These are phyloP conservation scores for Phytopythium chamaehyphon DNA, from an alignment of 352 stramenopile species.

Conservation along the genomic window DNA sequence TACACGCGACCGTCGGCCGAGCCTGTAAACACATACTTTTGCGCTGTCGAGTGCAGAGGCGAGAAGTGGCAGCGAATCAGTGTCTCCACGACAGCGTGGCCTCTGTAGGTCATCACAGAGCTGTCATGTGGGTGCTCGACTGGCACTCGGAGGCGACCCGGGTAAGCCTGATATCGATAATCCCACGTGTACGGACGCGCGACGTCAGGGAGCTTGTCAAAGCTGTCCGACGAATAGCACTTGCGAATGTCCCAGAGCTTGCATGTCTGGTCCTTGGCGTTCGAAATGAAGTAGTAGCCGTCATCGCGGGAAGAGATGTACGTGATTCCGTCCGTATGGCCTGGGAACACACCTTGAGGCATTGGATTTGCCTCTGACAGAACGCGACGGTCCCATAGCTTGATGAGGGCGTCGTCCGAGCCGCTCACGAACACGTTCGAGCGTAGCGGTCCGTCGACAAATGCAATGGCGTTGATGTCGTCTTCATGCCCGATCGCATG, in stretches of 20 bases:
- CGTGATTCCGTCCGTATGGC: slow-evolving; percentile 80
- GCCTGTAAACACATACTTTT: slow-evolving; percentile 85
- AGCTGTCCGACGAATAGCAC: slow-evolving; percentile 47
- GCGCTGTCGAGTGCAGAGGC: slow-evolving; percentile 77
- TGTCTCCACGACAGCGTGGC: slow-evolving; percentile 77
- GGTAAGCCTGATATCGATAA: slow-evolving; percentile 80
- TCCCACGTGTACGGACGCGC: slow-evolving; percentile 67
- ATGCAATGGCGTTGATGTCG: slow-evolving; percentile 83
- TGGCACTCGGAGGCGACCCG: slow-evolving; percentile 43
- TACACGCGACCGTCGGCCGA: slow-evolving; percentile 82
- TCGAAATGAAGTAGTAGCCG: slow-evolving; percentile 88
- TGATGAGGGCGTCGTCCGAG: slow-evolving; percentile 81
- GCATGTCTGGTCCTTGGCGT: slow-evolving; percentile 79
- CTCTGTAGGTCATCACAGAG: slow-evolving; percentile 84
- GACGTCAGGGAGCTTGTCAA: slow-evolving; percentile 39
- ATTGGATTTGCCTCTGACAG: slow-evolving; percentile 67
- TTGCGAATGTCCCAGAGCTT: slow-evolving; percentile 87
- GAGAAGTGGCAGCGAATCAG: slow-evolving; percentile 85
- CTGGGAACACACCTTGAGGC: slow-evolving; percentile 75
- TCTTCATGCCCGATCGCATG: slow-evolving; percentile 71
- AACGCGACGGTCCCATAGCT: slow-evolving; percentile 82
- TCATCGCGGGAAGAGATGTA: slow-evolving; percentile 81
- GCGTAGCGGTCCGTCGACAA: slow-evolving; percentile 73
- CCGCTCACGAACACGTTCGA: slow-evolving; percentile 86
- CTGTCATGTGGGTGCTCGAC: slow-evolving; percentile 66